Base-by-base conservation (phyloP, 1,284 basidiomycete genomes). In the Papiliotrema flavescens region DNA sequence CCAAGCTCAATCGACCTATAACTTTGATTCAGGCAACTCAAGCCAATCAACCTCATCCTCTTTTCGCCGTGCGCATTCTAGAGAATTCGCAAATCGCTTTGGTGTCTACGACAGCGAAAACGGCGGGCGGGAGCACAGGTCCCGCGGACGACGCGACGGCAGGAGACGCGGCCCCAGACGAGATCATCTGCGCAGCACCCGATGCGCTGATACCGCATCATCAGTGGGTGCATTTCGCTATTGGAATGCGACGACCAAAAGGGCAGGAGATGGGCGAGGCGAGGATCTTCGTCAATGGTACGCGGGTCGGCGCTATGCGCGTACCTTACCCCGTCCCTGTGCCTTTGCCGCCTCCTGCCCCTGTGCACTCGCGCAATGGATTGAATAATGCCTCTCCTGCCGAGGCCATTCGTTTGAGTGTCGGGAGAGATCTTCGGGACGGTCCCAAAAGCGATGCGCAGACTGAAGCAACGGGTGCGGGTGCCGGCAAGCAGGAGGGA, bases 31-130 rank as follows among this genome's bases (percentile, higher is more conserved):
- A 75, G 32, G 54, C 71, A 19, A 72, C 66, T 17, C 70, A 74
- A 46, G 51, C 57, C 14, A 49, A 42, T 9, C 53, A 56, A n/a
- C 61, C 60, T 37, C 51, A 63, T 41, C 60, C 67, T 2, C 54
- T 76, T 11, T 60, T 77, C 51, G 65, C 66, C 4, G 48, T 77
- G 8, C 66, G 73, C 11, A 66, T 77, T 5, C 60, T 77, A 14
- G 74, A 75, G 35, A 75, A 73, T 47, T 76, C 75, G 6, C 73
- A 75, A 43, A 73, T 77, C 22, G 70, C 65, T 1, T 59, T 77
- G 23, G 57, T 57, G n/a, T 54, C 66, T 2, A 62, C 65, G 2
- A 61, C 57, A 13, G 47, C 59, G 40, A 46, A 42, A 7, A 40
- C 46, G n/a, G 35, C 36, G 24, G 20, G 42, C 32, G 48, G 17